Percentiles rank a stretch among this genome's conserved stretches.
Evolutionary conservation across 1,284 basidiomycete species (phyloP).

Genomic region (Sparassis latifolia): DNA sequence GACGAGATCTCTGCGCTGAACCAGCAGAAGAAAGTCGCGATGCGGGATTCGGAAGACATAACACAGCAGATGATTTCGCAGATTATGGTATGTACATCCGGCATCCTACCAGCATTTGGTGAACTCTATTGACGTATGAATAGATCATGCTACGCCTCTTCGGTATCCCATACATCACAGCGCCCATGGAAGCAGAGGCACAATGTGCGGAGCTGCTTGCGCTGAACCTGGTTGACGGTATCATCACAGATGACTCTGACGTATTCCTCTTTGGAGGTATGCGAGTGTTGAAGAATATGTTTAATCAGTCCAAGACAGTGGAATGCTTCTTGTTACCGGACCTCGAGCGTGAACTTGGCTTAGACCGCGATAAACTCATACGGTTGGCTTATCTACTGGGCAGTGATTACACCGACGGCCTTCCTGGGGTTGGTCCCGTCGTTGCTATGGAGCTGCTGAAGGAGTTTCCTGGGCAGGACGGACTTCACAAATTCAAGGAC

Average conservation of each 20-base stretch:
- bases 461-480: conserved; percentile 84
- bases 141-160: conserved; percentile 87
- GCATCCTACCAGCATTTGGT: neutral
- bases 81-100: conserved; percentile 69
- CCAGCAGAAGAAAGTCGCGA: conserved; percentile 79
- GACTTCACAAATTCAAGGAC: conserved; percentile 80
- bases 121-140: neutral
- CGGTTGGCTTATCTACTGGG: conserved; percentile 91
- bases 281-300: conserved; percentile 98
- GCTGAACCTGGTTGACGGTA: conserved; percentile 87
- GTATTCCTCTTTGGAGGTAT: conserved; percentile 96
- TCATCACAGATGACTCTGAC: conserved; percentile 99
- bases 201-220: conserved; percentile 92
- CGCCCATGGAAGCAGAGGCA: conserved; percentile 99
- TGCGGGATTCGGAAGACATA: conserved; percentile 93
- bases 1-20: conserved; percentile 84
- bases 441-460: conserved; percentile 92
- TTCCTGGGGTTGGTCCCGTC: conserved; percentile 93
- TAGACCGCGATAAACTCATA: conserved; percentile 84
- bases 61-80: conserved; percentile 93
- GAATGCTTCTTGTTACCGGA: conserved; percentile 90
- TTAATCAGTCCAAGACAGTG: conserved; percentile 98
- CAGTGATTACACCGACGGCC: conserved; percentile 95
- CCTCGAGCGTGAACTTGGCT: conserved; percentile 81
- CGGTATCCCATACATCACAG: conserved; percentile 97